These are phyloP conservation scores for Macrocystidia cucumis DNA, from an alignment of 1,284 basidiomycete genomes.

Conservation along the genomic window DNA sequence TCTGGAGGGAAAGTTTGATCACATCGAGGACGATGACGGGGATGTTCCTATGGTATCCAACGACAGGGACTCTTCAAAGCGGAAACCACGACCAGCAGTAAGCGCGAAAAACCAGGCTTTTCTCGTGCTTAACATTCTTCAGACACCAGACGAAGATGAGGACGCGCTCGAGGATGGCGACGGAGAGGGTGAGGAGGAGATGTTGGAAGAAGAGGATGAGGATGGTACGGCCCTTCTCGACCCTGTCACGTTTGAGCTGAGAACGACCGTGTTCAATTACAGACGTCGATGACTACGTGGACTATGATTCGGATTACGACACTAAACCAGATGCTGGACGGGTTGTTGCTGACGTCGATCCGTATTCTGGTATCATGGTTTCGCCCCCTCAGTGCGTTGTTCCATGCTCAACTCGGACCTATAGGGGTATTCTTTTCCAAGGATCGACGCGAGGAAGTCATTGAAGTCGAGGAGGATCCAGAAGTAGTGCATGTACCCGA, in stretches of 20 bases:
- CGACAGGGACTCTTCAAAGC: conserved; percentile 13
- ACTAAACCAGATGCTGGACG: conserved; percentile 29
- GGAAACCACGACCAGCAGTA: conserved; percentile 13
- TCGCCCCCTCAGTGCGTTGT: background rate
- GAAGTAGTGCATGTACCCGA: conserved; percentile 44
- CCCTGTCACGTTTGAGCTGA: conserved; percentile 2
- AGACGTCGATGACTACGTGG: conserved; percentile 50
- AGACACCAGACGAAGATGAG: conserved; percentile 51
- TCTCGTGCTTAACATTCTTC: conserved; percentile 5
- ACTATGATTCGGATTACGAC: conserved; percentile 75
- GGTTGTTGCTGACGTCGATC: conserved; percentile 54
- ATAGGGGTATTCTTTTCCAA: conserved; percentile 88
- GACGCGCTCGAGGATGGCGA: conserved; percentile 27
- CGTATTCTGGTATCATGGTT: conserved; percentile 62
- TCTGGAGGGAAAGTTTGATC: conserved; percentile 75
- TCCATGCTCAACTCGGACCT: background rate
- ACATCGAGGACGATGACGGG: conserved; percentile 56
- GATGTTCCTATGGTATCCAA: conserved; percentile 31
- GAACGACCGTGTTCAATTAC: conserved; percentile 6
- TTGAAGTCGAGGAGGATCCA: conserved; percentile 77
- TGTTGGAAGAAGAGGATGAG: conserved; percentile 45
- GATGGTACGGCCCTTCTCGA: conserved; percentile 31
- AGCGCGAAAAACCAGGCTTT: conserved; percentile 7
- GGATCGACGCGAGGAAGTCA: conserved; percentile 78
- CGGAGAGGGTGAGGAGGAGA: too few species aligned